These are phyloP conservation scores for Schizochytrium sp. DNA, from an alignment of 108 stramenopile genomes.

Conservation along the genomic window DNA sequence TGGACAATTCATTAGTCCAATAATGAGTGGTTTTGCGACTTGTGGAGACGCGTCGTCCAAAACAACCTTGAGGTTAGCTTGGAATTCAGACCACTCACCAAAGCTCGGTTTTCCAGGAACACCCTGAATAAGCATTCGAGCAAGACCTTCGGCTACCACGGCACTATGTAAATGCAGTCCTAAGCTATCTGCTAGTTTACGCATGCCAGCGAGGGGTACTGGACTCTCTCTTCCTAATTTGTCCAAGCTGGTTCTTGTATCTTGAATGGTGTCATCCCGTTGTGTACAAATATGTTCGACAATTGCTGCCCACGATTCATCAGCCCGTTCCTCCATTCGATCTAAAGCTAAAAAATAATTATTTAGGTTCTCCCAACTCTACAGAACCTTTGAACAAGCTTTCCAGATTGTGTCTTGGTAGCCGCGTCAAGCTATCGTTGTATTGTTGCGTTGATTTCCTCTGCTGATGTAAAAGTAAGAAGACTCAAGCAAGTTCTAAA, in stretches of 20 bases:
- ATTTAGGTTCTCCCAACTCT: not conserved
- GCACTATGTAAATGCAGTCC: not conserved
- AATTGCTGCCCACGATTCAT: not conserved
- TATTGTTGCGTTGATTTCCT: no score
- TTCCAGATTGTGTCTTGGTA: no score
- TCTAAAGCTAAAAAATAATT: not conserved
- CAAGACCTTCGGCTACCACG: not conserved
- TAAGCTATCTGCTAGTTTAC: not conserved
- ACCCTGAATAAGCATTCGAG: not conserved
- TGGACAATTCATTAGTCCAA: no score
- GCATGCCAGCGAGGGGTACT: not conserved
- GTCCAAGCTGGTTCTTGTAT: not conserved
- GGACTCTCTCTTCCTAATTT: not conserved
- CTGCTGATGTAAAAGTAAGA: no score
- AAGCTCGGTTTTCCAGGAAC: not conserved
- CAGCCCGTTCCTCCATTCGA: not conserved
- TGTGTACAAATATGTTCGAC: not conserved
- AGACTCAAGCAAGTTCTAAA: no score
- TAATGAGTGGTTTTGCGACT: no score
- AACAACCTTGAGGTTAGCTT: no score
- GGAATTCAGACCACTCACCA: not conserved
- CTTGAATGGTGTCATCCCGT: not conserved
- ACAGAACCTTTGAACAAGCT: no score
- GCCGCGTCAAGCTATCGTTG: no score
- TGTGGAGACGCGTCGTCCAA: no score